These are phyloP conservation scores for Suzukiozyma palmioleophila DNA, from an alignment of 1,139 yeast genomes.

Conservation along the genomic window DNA sequence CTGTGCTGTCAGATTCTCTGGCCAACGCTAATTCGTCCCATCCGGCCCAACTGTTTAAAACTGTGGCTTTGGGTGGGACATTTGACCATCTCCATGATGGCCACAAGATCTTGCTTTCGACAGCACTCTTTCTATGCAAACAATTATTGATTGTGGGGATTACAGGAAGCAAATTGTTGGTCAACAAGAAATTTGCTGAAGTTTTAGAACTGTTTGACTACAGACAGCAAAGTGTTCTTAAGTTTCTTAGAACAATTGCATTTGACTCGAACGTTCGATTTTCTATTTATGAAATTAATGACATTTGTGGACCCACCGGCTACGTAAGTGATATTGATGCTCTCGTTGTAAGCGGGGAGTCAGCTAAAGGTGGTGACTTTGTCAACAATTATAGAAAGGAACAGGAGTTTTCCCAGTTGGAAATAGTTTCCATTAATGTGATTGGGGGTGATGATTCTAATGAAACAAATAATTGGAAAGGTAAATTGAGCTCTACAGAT, in stretches of 20 bases:
- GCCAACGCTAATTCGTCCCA: too few species aligned
- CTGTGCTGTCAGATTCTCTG: background rate
- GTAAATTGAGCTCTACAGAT: slow-evolving; percentile 81
- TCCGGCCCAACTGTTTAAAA: slow-evolving; percentile 4
- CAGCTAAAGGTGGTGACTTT: slow-evolving; percentile 66
- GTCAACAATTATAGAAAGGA: slow-evolving; percentile 63
- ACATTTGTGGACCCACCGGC: slow-evolving; percentile 94
- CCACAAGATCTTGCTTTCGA: slow-evolving; percentile 77
- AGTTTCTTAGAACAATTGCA: slow-evolving; percentile 39
- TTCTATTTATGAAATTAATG: slow-evolving; percentile 58
- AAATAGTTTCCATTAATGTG: slow-evolving; percentile 61
- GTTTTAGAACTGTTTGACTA: slow-evolving; percentile 54
- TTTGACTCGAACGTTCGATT: slow-evolving; percentile 39
- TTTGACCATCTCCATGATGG: slow-evolving; percentile 97
- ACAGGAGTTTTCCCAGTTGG: slow-evolving; percentile 50
- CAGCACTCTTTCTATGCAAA: slow-evolving; percentile 61
- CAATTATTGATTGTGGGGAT: slow-evolving; percentile 68
- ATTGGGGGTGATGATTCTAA: slow-evolving; percentile 54
- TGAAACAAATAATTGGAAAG: slow-evolving; percentile 48
- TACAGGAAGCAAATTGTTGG: slow-evolving; percentile 72
- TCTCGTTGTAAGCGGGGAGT: slow-evolving; percentile 76
- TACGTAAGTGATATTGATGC: slow-evolving; percentile 70
- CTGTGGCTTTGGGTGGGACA: slow-evolving; percentile 83
- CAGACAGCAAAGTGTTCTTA: slow-evolving; percentile 45
- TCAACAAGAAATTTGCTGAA: slow-evolving; percentile 70